Conservation (phyloP, 495 filamentous ascomycete genomes). For the Podospora pseudopauciseta region DNA sequence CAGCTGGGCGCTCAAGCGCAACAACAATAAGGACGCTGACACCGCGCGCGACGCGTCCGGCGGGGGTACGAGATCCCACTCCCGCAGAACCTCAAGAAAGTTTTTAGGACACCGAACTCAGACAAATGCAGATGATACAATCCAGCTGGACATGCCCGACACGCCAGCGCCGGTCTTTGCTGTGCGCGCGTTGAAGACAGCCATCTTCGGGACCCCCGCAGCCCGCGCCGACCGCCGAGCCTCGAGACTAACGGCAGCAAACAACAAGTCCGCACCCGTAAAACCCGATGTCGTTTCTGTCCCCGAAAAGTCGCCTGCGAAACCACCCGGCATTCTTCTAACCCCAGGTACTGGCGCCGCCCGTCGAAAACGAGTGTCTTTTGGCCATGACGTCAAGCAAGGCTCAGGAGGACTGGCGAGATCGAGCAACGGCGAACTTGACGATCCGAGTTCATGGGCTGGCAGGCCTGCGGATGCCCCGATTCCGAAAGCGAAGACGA, state of each 20-base stretch:
- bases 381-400: slow-evolving; percentile 58
- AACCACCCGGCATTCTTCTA: slow-evolving; percentile 65
- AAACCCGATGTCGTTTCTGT: slow-evolving; percentile 1
- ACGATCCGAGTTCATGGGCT: slow-evolving; percentile 59
- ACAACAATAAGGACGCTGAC: slow-evolving; percentile 17
- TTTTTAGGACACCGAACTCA: slow-evolving; percentile 15
- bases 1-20: slow-evolving; percentile 53
- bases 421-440: slow-evolving; percentile 45
- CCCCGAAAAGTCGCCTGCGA: slow-evolving; percentile 39
- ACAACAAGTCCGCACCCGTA: not conserved
- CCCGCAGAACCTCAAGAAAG: not conserved
- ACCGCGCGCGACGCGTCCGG: slow-evolving; percentile 31
- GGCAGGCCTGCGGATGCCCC: slow-evolving; percentile 21
- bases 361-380: slow-evolving; percentile 86
- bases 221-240: slow-evolving; percentile 26
- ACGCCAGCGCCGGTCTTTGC: slow-evolving; percentile 94
- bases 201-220: slow-evolving; percentile 81
- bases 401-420: slow-evolving; percentile 30
- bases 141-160: slow-evolving; percentile 67
- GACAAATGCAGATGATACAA: slow-evolving; percentile 39
- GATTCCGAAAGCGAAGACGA: slow-evolving; percentile 41
- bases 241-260: slow-evolving; percentile 19
- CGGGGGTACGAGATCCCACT: not conserved
- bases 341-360: slow-evolving; percentile 80
- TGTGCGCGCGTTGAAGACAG: slow-evolving; percentile 85